A percentile compares a stretch with the other conserved stretches of the same genome.
Conservation (phyloP, 768 basidiomycete genomes). For the Phlegmacium glaucopus region DNA sequence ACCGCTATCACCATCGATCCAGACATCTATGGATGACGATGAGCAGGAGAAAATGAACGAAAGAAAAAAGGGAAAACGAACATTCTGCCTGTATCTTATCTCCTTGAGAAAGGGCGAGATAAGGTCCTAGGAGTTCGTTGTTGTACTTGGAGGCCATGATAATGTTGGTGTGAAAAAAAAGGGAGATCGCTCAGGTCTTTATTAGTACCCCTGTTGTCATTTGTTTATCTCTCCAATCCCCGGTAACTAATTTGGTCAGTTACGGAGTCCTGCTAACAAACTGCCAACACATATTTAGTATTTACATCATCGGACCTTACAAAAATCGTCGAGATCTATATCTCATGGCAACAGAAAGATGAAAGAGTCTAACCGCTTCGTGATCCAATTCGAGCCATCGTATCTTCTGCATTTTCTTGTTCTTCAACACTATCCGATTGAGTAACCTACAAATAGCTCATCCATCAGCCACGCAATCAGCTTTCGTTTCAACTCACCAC, state of each 20-base stretch:
- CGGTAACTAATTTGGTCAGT: conserved; percentile 14
- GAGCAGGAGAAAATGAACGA: conserved; percentile 13
- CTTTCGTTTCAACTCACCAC: conserved; percentile 31
- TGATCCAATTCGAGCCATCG: conserved; percentile 72
- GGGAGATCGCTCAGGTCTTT: not conserved
- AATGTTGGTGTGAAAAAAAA: conserved; percentile 19
- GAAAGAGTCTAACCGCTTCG: conserved; percentile 55
- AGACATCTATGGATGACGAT: conserved; percentile 67
- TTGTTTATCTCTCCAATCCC: too few species aligned
- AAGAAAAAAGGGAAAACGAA: conserved; percentile 31
- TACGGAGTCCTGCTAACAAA: too few species aligned
- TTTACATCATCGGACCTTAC: conserved; percentile 45
- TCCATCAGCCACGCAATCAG: not conserved
- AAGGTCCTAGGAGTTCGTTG: conserved; percentile 88
- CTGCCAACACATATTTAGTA: not conserved
- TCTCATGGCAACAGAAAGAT: conserved; percentile 11
- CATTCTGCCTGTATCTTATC: conserved; percentile 94
- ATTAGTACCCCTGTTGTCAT: conserved; percentile 19
- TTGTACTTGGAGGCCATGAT: conserved; percentile 46
- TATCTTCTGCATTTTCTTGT: conserved; percentile 81
- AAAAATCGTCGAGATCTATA: conserved; percentile 18
- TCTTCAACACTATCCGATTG: conserved; percentile 84
- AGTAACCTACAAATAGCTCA: conserved; percentile 57
- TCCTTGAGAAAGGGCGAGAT: conserved; percentile 85
- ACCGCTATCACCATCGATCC: conserved; percentile 95